A percentile compares a stretch with the other conserved stretches of the same genome.
Evolutionary conservation across 352 stramenopile species (phyloP).

Genomic region (Phytophthora macrochlamydospora): DNA sequence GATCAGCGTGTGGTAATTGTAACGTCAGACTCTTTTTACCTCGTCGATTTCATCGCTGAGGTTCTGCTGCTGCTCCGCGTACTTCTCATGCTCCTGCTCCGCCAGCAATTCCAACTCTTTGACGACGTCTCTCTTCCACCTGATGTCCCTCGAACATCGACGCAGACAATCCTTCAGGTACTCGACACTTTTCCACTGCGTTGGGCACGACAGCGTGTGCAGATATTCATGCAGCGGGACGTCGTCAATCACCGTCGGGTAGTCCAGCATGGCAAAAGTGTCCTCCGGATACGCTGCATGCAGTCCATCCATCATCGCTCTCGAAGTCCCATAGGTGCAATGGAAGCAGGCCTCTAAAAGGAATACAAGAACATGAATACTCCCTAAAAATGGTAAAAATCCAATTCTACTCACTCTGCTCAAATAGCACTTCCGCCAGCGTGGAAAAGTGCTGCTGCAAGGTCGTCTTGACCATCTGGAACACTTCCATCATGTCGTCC

Average conservation of each 20-base stretch:
- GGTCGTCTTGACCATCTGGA: conserved; percentile 52
- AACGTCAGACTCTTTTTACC: conserved; percentile 13
- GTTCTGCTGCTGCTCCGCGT: conserved; percentile 45
- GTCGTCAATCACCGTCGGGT: conserved; percentile 67
- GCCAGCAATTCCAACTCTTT: conserved; percentile 75
- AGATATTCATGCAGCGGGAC: conserved; percentile 71
- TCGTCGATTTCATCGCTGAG: conserved; percentile 84
- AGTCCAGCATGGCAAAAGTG: conserved; percentile 75
- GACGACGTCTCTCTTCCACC: conserved; percentile 79
- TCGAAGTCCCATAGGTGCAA: conserved; percentile 64
- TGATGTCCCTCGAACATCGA: conserved; percentile 75
- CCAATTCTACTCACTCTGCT: conserved; percentile 48
- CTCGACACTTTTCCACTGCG: conserved; percentile 81
- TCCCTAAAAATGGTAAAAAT: conserved; percentile 10
- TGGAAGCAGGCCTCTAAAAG: conserved; percentile 66
- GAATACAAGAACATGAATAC: conserved; percentile 1
- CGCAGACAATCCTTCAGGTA: conserved; percentile 82
- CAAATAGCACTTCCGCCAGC: conserved; percentile 69
- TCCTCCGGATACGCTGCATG: conserved; percentile 58
- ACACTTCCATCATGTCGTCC: conserved; percentile 42
- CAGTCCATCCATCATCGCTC: conserved; percentile 52
- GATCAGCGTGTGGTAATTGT: not conserved
- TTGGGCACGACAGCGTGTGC: conserved; percentile 52
- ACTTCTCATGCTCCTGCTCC: conserved; percentile 60
- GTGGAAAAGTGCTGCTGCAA: conserved; percentile 62